Percentiles rank a stretch among this genome's conserved stretches.
These are phyloP conservation scores for Colletotrichum sp. DNA, from an alignment of 2,329 filamentous ascomycete genomes.

Conservation along the genomic window DNA sequence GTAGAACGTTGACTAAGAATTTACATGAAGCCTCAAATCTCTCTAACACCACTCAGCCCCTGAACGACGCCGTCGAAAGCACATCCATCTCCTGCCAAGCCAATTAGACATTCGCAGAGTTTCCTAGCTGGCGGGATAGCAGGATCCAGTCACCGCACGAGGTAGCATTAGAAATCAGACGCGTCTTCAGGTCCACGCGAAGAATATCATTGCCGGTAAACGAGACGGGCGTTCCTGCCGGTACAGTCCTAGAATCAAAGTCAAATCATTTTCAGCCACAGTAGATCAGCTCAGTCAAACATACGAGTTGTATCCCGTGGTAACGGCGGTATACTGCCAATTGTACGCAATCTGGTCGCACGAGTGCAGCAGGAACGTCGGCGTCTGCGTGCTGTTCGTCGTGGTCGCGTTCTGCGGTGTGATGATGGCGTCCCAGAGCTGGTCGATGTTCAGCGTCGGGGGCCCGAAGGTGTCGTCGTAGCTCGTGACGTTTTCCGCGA, in stretches of 20 bases:
- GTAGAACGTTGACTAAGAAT: background rate
- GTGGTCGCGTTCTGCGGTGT: background rate
- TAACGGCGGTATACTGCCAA: background rate
- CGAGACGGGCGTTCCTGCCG: background rate
- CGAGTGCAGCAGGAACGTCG: background rate
- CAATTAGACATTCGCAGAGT: background rate
- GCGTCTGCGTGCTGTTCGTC: background rate
- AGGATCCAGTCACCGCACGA: slow-evolving; percentile 1
- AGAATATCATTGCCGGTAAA: slow-evolving; percentile 13
- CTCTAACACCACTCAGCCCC: too few relatives aligned
- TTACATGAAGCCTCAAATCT: background rate
- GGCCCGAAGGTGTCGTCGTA: slow-evolving; percentile 4
- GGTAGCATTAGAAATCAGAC: slow-evolving; percentile 6
- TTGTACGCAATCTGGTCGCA: slow-evolving; percentile 12
- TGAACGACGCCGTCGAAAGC: background rate
- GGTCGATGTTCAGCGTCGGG: background rate
- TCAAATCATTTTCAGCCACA: background rate
- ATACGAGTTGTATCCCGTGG: slow-evolving; percentile 2
- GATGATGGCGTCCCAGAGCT: background rate
- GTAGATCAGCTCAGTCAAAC: slow-evolving; percentile 33
- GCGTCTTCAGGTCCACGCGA: background rate
- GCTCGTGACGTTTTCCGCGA: background rate
- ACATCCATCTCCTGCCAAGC: fast-evolving
- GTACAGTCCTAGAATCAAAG: background rate
- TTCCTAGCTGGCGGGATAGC: background rate